Evolutionary conservation across 331 rosid genomes (phyloP), one percentile per base, ranked within the genome.

Genomic region (Quercus phellos): DNA sequence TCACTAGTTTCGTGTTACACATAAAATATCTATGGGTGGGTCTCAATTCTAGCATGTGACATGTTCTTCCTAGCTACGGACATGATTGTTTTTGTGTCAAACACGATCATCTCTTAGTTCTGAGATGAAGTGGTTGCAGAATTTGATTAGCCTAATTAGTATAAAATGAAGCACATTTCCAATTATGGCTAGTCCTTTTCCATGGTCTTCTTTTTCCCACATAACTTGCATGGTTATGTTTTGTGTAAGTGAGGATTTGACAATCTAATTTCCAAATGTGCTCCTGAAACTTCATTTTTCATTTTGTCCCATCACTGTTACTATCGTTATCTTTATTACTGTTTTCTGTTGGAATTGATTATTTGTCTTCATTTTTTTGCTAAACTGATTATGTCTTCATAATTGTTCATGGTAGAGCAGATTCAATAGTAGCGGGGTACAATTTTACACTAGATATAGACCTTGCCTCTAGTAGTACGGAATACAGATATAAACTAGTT

Each of bases 351-450:
- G 74, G 61, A 74, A 18, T 13, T 74, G 72, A 50, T 70, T 82
- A 72, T 60, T 78, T 80, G 56, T 55, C 11, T 78, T 55, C n/a
- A 71, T 72, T 6, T 35, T 35, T 35, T 35, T 35, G 42, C 42
- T 35, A 35, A 6, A 35, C 42, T 74, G 72, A 54, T 70, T 82
- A 72, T 60, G 53, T 55, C 11, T 78, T 59, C 21, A 71, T 72
- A 21, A 34, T 78, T 81, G 22, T 77, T 43, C 69, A 73, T 87
- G 83, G 17, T 81, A 94, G 97, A 93, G 80, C 84, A 84, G 98
- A 85, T 38, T 38, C 46, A 38, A 8, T 8, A 38, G 46, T 38
- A 38, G 16, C 16, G 17, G 53, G 17, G 16, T 46, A 46, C 53
- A 46, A 46, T 46, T 3, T 12, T 46, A 46, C 16, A 3, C 53